Conservation (phyloP, 1,284 basidiomycete genomes). For the Thecaphora thlaspeos region DNA sequence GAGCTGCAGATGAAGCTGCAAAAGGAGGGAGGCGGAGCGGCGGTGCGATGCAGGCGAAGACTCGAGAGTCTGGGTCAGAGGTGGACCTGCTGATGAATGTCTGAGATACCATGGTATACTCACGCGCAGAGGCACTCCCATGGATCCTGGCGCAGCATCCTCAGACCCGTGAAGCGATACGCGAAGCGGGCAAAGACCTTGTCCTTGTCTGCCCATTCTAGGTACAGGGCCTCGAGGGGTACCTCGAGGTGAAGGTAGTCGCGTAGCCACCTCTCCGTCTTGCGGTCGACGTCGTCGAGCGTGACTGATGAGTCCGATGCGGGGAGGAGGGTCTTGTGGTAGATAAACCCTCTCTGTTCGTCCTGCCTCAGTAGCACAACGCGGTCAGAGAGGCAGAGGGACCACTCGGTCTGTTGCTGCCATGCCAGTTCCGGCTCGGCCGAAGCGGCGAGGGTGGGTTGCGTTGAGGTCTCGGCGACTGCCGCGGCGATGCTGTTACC, state of each 20-base stretch:
- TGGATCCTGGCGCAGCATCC: conserved; percentile 86
- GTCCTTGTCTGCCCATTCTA: conserved; percentile 73
- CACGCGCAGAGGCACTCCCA: conserved; percentile 65
- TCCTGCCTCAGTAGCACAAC: conserved; percentile 55
- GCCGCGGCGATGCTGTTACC: too few species aligned
- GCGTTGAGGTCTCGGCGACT: too few species aligned
- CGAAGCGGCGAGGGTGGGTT: too few species aligned
- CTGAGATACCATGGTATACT: too few species aligned
- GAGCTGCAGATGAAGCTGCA: conserved; percentile 89
- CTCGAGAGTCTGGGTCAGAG: too few species aligned
- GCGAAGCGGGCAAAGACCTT: conserved; percentile 70
- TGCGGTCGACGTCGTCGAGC: neutral
- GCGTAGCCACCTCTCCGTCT: conserved; percentile 73
- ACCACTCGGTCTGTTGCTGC: conserved; percentile 48
- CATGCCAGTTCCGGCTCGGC: neutral
- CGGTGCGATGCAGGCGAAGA: too few species aligned
- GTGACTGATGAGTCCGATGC: neutral
- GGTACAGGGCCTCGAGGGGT: conserved; percentile 73
- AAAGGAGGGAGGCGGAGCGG: neutral
- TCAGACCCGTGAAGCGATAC: conserved; percentile 64
- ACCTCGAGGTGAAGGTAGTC: conserved; percentile 88
- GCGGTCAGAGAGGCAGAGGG: conserved; percentile 50
- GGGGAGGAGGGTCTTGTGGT: conserved; percentile 40
- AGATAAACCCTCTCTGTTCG: conserved; percentile 34
- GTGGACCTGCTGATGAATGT: too few species aligned